A percentile compares a stretch with the other conserved stretches of the same genome.
Evolutionary conservation across 2,329 filamentous ascomycete species (phyloP).

Genomic region (Drechslerella stenobrocha): DNA sequence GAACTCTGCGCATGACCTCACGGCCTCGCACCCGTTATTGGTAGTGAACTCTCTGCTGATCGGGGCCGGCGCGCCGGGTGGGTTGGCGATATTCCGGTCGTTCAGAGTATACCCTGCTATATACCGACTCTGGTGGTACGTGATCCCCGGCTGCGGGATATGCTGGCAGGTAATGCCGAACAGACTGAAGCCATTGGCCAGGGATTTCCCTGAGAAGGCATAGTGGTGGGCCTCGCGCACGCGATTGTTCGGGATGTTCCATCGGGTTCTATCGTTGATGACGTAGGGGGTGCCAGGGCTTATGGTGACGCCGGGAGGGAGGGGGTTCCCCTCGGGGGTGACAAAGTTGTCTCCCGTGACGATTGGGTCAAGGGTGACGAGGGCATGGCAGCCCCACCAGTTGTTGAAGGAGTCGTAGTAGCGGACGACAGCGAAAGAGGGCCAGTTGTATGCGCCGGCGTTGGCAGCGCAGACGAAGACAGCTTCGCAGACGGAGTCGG

Average conservation of each 20-base stretch:
- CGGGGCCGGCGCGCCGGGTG: background rate
- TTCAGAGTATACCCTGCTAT: background rate
- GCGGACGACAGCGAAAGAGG: background rate
- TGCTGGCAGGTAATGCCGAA: background rate
- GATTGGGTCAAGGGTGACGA: too few species aligned
- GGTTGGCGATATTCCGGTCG: background rate
- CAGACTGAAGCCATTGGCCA: background rate
- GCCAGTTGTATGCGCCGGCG: background rate
- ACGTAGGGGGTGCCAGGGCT: background rate
- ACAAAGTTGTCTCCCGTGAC: too few species aligned
- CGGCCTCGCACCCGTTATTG: background rate
- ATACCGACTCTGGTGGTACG: background rate
- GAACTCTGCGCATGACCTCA: background rate
- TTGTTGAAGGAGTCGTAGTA: background rate
- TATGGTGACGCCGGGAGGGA: too few species aligned
- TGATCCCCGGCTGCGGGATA: background rate
- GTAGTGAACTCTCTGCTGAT: background rate
- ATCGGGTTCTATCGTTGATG: background rate
- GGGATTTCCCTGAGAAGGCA: background rate
- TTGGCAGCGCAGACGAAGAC: background rate
- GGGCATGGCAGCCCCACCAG: background rate
- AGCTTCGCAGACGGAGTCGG: background rate
- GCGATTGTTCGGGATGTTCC: constrained; percentile 2
- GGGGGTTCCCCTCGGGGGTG: too few species aligned
- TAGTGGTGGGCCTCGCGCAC: background rate